Evolutionary conservation across 768 basidiomycete genomes (phyloP), one percentile per base, ranked within the genome.

Genomic region (Rhizopogon vesiculosus): DNA sequence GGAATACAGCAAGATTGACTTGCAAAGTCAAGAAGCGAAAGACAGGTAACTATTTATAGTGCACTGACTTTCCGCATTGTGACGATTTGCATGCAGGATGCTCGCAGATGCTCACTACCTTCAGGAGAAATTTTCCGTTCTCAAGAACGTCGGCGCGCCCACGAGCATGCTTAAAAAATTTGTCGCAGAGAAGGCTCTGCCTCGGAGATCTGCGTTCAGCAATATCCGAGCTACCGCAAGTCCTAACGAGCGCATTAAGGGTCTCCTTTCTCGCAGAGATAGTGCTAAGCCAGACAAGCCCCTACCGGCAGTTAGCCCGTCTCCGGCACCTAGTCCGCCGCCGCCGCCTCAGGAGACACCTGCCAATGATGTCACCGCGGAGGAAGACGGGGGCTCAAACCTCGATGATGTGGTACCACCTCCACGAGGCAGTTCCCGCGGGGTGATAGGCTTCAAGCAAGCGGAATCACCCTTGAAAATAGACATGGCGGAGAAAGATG

Each of bases 121-220:
- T 55, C 84, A 89, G 61, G 79, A 86, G 64, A 89, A 89, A 64
- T 76, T 96, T 19, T 81, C 86, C 6, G 79, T 74, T 8, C 78
- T 96, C 9, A 89, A 86, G 68, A 87, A 89, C 63, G 83, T 89
- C 19, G 78, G 79, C 18, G 78, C 83, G 0, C 85, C 87, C 1
- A 86, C 86, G 12, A 80, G 77, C 16, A 91, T 93, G 84, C 80
- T 97, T 19, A 89, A 91, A 71, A 91, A 85, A 9, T 84, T 97
- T 52, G 85, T 96, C 55, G 76, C 83, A 45, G 93, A 96, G 73
- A 93, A 94, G 68, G 61, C 75, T n/a, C 66, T 87, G 49, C 78
- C 79, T 45, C 73, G 74, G 53, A 71, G 61, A 44, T 62, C 71
- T 29, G 53, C 60, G 5, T 61, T 63, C 53, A 62, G 62, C 55